Percentiles rank a stretch among this genome's conserved stretches.
Conservation (phyloP, 805 yeast genomes). For the Candida golubevii region DNA sequence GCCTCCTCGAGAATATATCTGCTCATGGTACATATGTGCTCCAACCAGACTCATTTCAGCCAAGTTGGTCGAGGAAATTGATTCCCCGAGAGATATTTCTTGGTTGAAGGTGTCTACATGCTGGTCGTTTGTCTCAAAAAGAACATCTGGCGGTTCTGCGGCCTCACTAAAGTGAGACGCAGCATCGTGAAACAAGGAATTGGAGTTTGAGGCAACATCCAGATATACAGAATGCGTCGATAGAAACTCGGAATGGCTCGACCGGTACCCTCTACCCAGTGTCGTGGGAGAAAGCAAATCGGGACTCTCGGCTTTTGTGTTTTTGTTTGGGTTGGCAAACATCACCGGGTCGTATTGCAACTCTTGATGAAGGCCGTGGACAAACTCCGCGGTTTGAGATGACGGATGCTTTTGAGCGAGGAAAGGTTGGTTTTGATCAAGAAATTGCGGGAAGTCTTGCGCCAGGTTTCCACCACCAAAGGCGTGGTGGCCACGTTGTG, state of each 20-base stretch:
- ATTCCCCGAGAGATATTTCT: conserved; percentile 38
- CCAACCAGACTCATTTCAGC: conserved; percentile 4
- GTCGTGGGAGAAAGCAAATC: conserved; percentile 19
- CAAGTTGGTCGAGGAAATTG: conserved; percentile 35
- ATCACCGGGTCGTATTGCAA: conserved; percentile 4
- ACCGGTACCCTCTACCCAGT: conserved; percentile 3
- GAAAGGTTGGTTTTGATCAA: conserved; percentile 1
- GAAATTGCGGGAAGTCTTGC: conserved; percentile 2
- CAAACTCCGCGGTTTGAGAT: not conserved
- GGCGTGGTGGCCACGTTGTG: not conserved
- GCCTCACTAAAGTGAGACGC: conserved; percentile 26
- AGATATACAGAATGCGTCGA: conserved; percentile 27
- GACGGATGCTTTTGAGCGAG: not conserved
- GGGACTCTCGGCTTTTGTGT: conserved; percentile 5
- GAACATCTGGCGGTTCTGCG: conserved; percentile 2
- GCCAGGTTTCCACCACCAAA: not conserved
- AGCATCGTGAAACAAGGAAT: conserved; percentile 36
- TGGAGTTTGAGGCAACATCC: conserved; percentile 35
- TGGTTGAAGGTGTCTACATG: conserved; percentile 23
- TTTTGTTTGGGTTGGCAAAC: conserved; percentile 13
- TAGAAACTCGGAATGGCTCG: conserved; percentile 10
- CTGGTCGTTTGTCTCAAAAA: conserved; percentile 5
- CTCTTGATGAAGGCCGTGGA: not conserved
- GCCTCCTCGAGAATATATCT: not conserved
- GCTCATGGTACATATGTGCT: not conserved